Conservation (phyloP, 257 asterid species). For the Voacanga thouarsii region DNA sequence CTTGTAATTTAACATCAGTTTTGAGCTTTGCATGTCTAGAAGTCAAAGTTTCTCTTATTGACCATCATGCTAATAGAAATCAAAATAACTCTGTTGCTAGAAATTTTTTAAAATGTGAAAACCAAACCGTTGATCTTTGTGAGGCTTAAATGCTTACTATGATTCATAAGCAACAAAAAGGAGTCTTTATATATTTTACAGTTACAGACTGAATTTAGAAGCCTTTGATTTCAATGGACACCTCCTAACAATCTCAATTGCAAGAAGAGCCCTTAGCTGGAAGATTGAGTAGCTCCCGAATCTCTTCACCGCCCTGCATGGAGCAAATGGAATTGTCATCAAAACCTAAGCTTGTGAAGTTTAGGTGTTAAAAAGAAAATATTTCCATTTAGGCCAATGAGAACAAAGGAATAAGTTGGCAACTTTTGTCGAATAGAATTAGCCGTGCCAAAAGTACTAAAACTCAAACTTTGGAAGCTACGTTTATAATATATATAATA, state of each 20-base stretch:
- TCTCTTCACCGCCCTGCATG: constrained; percentile 75
- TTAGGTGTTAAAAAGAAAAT: too few species aligned
- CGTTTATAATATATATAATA: too few species aligned
- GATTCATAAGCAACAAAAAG: neutral
- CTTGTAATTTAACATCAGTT: too few species aligned
- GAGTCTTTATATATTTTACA: neutral
- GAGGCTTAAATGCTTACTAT: neutral
- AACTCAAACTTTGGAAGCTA: neutral
- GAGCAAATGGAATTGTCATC: constrained; percentile 15
- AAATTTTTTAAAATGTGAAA: neutral
- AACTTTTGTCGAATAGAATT: too few species aligned
- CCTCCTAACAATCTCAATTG: neutral
- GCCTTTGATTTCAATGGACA: neutral
- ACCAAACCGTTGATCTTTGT: neutral
- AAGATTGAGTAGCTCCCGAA: constrained; percentile 63
- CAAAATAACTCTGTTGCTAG: neutral
- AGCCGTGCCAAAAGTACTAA: neutral
- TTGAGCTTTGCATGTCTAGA: too few species aligned
- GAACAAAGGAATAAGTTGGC: neutral
- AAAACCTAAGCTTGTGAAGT: constrained; percentile 1
- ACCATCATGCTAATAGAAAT: too few species aligned
- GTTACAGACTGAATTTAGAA: neutral
- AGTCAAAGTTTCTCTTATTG: too few species aligned
- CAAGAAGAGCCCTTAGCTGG: constrained; percentile 27
- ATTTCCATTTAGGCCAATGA: neutral